These are phyloP conservation scores for Dictyophora rubrovolvata DNA, from an alignment of 768 basidiomycete species.

Conservation along the genomic window DNA sequence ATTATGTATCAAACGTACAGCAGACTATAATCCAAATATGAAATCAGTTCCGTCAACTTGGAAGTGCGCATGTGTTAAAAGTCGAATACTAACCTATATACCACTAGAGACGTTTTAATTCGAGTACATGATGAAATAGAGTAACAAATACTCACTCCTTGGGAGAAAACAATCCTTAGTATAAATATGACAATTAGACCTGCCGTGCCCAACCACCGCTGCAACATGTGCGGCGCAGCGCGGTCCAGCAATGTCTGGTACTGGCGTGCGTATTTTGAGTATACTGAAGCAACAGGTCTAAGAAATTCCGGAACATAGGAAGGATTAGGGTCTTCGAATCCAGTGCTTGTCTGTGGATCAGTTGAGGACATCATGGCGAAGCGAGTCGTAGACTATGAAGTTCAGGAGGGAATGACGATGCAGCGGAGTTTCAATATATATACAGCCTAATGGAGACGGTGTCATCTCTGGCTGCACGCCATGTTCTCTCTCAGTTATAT, in stretches of 20 bases:
- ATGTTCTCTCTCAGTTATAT: constrained; percentile 28
- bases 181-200: constrained; percentile 68
- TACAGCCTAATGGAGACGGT: background rate
- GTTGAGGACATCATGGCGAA: constrained; percentile 9
- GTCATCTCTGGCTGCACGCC: constrained; percentile 16
- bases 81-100: constrained; percentile 65
- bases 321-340: background rate
- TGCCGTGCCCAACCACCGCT: constrained; percentile 77
- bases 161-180: constrained; percentile 74
- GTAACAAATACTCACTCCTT: constrained; percentile 59
- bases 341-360: background rate
- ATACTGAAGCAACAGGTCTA: constrained; percentile 12
- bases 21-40: constrained; percentile 36
- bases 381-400: background rate
- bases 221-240: constrained; percentile 79
- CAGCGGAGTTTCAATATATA: constrained; percentile 1
- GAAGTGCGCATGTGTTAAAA: background rate
- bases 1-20: constrained; percentile 38
- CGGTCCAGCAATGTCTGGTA: constrained; percentile 89
- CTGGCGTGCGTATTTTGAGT: constrained; percentile 32
- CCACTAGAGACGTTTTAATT: constrained; percentile 45
- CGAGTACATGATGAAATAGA: constrained; percentile 1
- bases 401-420: background rate
- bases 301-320: constrained; percentile 9
- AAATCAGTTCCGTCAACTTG: constrained; percentile 8